Base-by-base conservation (phyloP, 2,329 filamentous ascomycete species). In the Pseudopithomyces maydicus region DNA sequence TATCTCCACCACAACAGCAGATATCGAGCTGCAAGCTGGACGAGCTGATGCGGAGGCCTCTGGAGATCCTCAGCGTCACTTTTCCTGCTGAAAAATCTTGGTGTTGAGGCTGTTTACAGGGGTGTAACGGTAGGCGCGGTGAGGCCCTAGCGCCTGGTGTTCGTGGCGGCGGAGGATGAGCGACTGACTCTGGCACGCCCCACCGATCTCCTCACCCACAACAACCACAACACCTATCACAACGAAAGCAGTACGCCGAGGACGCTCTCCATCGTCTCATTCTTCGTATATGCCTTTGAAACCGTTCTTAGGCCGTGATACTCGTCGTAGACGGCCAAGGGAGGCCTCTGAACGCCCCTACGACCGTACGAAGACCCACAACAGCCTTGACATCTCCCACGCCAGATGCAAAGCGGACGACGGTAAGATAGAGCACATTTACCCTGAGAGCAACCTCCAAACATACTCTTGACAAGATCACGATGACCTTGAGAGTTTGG, bases 171-270 rank as follows among this genome's bases (percentile, higher is more conserved):
- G 20, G 20, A 15, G 12, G 32, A 41, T n/a, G 35, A 41, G 17
- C 38, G 17, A 41, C 38, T 26, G 32, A 33, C n/a, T 23, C 22
- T 29, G n/a, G 17, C 3, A 49, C 19, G 38, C 32, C 46, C 46
- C 46, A 49, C 46, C 23, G 33, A 38, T 42, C 23, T 26, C 23
- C 48, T 6, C 47, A 36, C 35, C 32, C 35, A 32, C 35, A 22
- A 8, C 48, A 39, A n/a, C 47, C n/a, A 51, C 48, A 42, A 51
- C 38, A 33, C 23, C 48, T 33, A 32, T 33, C 36, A 22, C 48
- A n/a, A 42, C 38, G 26, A 33, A 6, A 29, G 32, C 2, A 8
- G 22, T 23, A 51, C 26, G 20, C 42, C 26, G 36, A 10, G 12
- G 42, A 51, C 38, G 33, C 26, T 26, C 23, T 35, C 38, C 36